Evolutionary conservation across 208 protist genomes (phyloP).

Genomic region (Entamoeba histolytica): DNA sequence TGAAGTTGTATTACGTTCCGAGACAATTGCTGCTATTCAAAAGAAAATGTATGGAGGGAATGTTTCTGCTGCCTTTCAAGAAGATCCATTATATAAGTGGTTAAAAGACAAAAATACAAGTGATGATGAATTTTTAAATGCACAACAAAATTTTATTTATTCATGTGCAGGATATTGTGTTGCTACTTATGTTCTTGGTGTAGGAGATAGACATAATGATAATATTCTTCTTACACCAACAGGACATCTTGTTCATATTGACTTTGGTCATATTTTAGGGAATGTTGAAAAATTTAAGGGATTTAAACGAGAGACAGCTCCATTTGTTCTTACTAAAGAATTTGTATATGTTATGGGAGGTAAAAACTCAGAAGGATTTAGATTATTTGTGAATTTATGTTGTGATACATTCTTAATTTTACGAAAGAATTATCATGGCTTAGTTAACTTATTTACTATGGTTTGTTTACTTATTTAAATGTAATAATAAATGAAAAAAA

Average conservation of each 20-base stretch:
- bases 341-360: slow-evolving; percentile 56
- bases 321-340: slow-evolving; percentile 57
- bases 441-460: slow-evolving; percentile 26
- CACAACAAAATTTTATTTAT: slow-evolving; percentile 52
- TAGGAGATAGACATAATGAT: slow-evolving; percentile 48
- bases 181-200: slow-evolving; percentile 62
- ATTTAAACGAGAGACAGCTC: slow-evolving; percentile 63
- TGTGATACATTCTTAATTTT: background rate
- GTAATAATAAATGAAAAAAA: slow-evolving; percentile 41
- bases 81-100: slow-evolving; percentile 15
- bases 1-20: background rate
- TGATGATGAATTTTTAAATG: background rate
- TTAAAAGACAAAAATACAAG: slow-evolving; percentile 17
- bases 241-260: slow-evolving; percentile 60
- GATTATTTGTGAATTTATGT: background rate
- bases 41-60: background rate
- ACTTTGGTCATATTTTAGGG: slow-evolving; percentile 79
- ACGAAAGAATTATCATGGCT: background rate
- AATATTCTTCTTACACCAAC: slow-evolving; percentile 45
- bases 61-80: slow-evolving; percentile 20
- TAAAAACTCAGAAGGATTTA: background rate
- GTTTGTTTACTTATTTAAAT: slow-evolving; percentile 48
- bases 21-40: background rate
- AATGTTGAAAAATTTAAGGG: slow-evolving; percentile 76
- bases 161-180: slow-evolving; percentile 71